Base-by-base conservation (phyloP, 2,329 filamentous ascomycete genomes). In the Oidium heveae region DNA sequence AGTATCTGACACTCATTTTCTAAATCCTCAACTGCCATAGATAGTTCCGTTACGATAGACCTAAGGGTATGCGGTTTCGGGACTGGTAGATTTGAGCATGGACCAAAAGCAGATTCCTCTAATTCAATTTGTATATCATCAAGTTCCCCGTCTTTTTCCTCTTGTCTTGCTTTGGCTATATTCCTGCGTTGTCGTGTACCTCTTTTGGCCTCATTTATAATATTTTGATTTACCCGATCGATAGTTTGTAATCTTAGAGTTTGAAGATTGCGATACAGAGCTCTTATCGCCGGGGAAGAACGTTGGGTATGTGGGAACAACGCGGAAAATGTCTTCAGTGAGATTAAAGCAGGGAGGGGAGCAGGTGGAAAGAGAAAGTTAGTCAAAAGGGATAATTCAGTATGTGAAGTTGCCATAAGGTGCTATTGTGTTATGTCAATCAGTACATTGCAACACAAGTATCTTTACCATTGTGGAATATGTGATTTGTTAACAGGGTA, bases 291-390 rank as follows among this genome's bases (percentile, higher is more conserved):
- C 1, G 63, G 62, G 2, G 62, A 63, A 15, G 63, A 61, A 56
- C 61, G 62, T 36, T 62, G 60, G 0, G 75, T 67, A 53, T 74
- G 76, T 12, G 86, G 86, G 63, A 94, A 91, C 44, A 89, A 73
- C 32, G 80, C 73, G 46, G 77, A 79, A 70, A 94, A 94, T 59
- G 86, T 76, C 56, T 79, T 73, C 50, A 87, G 73, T 8, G 85
- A 80, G 60, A 87, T 71, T 63, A 87, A 76, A 58, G 81, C 75
- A 44, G 83, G 80, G 39, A 94, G 72, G 32, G 82, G 74, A 8
- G 86, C 80, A 13, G 86, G 84, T 33, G 81, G 73, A 37, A 93
- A 75, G 56, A 94, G 77, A 66, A 89, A 93, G 67, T 82, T 81
- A 62, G 74, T 73, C 53, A 94, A 75, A 59, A 94, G 84, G 32